Percentiles rank a stretch among this genome's conserved stretches.
Evolutionary conservation across 331 rosid species (phyloP).

Genomic region (Dryas integrifolia): DNA sequence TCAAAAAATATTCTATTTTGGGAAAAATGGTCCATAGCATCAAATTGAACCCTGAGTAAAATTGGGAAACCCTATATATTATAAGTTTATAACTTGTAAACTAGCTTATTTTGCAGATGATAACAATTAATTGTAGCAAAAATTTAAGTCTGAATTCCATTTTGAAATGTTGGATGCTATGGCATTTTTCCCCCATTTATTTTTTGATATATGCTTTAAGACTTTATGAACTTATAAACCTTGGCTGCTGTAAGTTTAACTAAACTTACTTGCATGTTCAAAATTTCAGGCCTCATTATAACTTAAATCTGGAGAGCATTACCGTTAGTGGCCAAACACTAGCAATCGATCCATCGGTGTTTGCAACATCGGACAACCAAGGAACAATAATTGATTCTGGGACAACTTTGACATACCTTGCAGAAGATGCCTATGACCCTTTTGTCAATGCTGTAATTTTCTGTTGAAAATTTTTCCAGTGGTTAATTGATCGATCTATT

Average conservation of each 20-base stretch:
- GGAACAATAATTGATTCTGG: conserved; percentile 75
- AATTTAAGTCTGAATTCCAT: neutral
- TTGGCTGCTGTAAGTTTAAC: conserved; percentile 16
- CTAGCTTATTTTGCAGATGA: neutral
- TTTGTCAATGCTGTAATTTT: conserved; percentile 62
- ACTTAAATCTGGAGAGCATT: conserved; percentile 62
- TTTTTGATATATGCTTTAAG: neutral
- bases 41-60: no score
- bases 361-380: conserved; percentile 51
- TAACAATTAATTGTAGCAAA: neutral
- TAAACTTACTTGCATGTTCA: conserved; percentile 21
- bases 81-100: no score
- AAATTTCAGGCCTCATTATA: conserved; percentile 74
- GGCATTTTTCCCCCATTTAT: neutral
- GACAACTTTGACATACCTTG: conserved; percentile 72
- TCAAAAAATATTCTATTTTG: no score
- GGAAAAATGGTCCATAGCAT: no score
- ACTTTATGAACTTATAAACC: neutral
- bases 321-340: conserved; percentile 51
- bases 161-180: neutral
- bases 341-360: conserved; percentile 49
- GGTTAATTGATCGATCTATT: conserved; percentile 13
- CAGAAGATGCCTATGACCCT: conserved; percentile 61
- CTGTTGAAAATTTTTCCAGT: conserved; percentile 19
- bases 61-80: no score